phyloP scores from a whole-genome alignment of 2,329 filamentous ascomycete genomes.

The Fonsecaea multimorphosa region DNA sequence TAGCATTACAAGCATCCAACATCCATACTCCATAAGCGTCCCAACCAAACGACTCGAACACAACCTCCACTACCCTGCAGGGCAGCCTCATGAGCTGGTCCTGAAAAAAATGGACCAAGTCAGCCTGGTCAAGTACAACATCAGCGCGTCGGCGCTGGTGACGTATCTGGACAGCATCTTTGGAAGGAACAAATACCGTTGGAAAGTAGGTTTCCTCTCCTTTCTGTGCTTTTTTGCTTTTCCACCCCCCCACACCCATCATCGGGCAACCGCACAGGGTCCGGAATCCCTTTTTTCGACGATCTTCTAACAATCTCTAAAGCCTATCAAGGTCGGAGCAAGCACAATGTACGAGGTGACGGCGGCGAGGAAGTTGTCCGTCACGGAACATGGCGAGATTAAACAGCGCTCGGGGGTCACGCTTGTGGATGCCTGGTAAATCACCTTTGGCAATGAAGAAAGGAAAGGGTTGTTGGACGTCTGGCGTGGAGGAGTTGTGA shows the following conservation, averaged over 20 bases:
- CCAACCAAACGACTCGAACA: not conserved
- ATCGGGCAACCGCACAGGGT: too few species aligned
- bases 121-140: slow-evolving; percentile 15
- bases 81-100: too few species aligned
- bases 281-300: too few species aligned
- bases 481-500: too few species aligned
- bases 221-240: not conserved
- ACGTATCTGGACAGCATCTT: slow-evolving; percentile 1
- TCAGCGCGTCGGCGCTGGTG: not conserved
- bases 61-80: too few species aligned
- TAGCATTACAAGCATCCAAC: too few species aligned
- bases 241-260: not conserved
- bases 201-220: not conserved
- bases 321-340: slow-evolving; percentile 2
- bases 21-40: too few species aligned
- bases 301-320: too few species aligned
- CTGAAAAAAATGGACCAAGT: slow-evolving; percentile 3
- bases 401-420: slow-evolving; percentile 7
- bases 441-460: too few species aligned
- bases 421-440: slow-evolving; percentile 6
- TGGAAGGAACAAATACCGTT: slow-evolving; percentile 3
- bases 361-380: slow-evolving; percentile 4
- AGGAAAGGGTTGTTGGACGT: too few species aligned
- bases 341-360: slow-evolving; percentile 3
- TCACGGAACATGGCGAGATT: not conserved